phyloP scores from a whole-genome alignment of 345 rosid species.

The Syzygium aqueum region DNA sequence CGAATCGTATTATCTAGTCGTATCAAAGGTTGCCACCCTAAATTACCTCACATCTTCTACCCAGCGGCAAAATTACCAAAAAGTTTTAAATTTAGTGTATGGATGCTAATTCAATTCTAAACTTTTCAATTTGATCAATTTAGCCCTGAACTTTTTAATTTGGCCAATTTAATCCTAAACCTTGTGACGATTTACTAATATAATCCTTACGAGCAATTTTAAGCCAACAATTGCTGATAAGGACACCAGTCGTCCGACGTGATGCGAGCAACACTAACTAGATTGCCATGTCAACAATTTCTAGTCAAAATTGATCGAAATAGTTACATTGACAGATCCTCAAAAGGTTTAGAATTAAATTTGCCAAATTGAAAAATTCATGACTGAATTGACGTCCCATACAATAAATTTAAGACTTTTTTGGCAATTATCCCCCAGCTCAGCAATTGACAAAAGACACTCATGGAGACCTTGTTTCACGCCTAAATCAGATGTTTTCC shows the following conservation, averaged over 20 bases:
- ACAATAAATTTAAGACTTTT: not conserved
- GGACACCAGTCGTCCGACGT: no score
- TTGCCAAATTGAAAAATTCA: not conserved
- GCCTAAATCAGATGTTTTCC: not conserved
- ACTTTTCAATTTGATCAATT: not conserved
- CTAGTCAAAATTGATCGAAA: not conserved
- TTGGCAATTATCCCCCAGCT: not conserved
- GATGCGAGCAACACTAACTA: no score
- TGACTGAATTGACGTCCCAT: rapidly evolving
- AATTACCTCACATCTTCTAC: not conserved
- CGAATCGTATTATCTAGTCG: not conserved
- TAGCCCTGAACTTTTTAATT: rapidly evolving
- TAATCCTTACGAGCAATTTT: no score
- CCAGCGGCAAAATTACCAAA: not conserved
- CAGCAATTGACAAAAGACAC: not conserved
- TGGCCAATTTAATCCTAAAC: not conserved
- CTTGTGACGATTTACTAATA: not conserved
- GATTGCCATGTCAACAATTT: not conserved
- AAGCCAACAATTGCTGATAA: no score
- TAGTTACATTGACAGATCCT: not conserved
- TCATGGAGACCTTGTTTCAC: not conserved
- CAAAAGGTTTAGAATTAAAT: not conserved
- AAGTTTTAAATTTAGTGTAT: not conserved
- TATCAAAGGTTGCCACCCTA: not conserved
- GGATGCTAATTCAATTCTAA: not conserved